These are phyloP conservation scores for Xylaria sp. DNA, from an alignment of 2,329 filamentous ascomycete species.

Conservation along the genomic window DNA sequence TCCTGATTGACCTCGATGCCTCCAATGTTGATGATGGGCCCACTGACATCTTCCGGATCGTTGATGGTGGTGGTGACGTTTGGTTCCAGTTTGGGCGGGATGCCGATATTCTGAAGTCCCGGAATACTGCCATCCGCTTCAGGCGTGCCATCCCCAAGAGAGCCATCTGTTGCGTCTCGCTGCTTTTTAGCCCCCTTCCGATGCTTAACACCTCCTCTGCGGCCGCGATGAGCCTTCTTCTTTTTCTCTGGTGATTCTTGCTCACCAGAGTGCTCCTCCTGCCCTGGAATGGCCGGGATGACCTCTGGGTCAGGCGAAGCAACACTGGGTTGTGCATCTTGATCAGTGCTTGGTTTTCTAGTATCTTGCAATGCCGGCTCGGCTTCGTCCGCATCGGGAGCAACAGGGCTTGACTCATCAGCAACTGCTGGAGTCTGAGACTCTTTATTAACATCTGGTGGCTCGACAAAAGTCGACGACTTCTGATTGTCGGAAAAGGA, in stretches of 20 bases:
- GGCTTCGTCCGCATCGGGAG: background rate
- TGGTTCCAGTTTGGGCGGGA: constrained; percentile 66
- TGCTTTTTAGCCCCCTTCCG: constrained; percentile 69
- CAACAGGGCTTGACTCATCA: constrained; percentile 9
- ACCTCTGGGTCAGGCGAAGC: constrained; percentile 39
- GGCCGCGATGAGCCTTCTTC: constrained; percentile 76
- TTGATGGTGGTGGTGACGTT: constrained; percentile 69
- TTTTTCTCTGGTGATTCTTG: constrained; percentile 60
- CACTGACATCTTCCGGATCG: constrained; percentile 69
- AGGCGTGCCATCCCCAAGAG: constrained; percentile 58
- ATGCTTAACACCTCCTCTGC: constrained; percentile 77
- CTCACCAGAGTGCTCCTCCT: constrained; percentile 46
- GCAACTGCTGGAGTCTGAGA: constrained; percentile 15
- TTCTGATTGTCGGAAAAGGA: constrained; percentile 35
- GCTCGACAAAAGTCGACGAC: constrained; percentile 42
- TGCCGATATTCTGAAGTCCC: constrained; percentile 70
- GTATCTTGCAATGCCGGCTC: background rate
- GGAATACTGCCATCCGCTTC: constrained; percentile 63
- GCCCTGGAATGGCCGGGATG: constrained; percentile 26
- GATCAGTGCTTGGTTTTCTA: constrained; percentile 32
- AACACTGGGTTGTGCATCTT: constrained; percentile 35
- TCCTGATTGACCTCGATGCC: constrained; percentile 73
- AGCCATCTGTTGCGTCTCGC: constrained; percentile 62
- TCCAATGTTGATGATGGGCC: constrained; percentile 69
- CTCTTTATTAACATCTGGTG: constrained; percentile 31